These are phyloP conservation scores for Geosmithia morbida DNA, from an alignment of 2,329 filamentous ascomycete species.

Conservation along the genomic window DNA sequence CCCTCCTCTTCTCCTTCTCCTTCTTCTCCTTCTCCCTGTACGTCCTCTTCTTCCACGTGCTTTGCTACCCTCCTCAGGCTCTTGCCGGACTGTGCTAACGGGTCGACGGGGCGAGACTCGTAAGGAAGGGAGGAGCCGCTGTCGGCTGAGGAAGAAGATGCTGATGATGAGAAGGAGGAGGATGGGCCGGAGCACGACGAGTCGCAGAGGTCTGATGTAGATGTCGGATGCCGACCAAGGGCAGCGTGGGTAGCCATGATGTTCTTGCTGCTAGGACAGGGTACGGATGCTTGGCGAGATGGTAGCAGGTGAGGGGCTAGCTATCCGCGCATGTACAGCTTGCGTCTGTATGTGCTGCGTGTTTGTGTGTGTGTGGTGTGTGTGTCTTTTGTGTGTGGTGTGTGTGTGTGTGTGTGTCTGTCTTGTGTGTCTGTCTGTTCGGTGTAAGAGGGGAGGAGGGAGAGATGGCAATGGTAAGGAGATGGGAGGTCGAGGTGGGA, in stretches of 20 bases:
- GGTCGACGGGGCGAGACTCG: conserved; percentile 1
- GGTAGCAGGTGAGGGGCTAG: neutral
- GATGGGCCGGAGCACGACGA: neutral
- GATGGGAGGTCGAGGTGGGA: neutral
- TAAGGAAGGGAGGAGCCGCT: neutral
- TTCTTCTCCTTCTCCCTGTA: neutral
- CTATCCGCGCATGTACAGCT: neutral
- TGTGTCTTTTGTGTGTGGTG: neutral
- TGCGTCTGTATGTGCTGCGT: no score
- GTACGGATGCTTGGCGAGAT: neutral
- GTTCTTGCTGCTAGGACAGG: neutral
- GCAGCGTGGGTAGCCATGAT: neutral
- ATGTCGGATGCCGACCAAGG: neutral
- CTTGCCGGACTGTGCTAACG: neutral
- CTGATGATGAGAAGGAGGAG: neutral
- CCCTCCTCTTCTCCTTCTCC: no score
- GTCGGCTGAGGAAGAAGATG: conserved; percentile 2
- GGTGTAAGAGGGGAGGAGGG: neutral
- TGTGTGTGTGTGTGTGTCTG: neutral
- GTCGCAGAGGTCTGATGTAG: neutral
- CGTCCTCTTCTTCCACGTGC: neutral
- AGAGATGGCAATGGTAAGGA: neutral
- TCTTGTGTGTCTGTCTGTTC: neutral
- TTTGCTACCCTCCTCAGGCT: neutral
- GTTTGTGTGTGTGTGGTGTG: neutral